These are phyloP conservation scores for Didymella segeticola DNA, from an alignment of 2,329 filamentous ascomycete species.

Conservation along the genomic window DNA sequence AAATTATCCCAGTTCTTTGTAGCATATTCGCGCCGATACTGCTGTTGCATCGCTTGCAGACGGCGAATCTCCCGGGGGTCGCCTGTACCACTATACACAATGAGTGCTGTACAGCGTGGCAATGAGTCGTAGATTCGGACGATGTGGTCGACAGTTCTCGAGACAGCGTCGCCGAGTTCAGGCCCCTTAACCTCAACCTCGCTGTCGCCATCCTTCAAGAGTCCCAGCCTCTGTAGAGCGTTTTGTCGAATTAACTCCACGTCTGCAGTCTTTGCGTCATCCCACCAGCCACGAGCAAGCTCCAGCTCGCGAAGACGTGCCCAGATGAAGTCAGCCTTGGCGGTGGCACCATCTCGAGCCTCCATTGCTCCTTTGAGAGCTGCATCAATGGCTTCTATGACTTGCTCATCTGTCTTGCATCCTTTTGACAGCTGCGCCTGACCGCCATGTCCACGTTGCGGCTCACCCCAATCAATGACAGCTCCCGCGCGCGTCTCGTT, in stretches of 20 bases:
- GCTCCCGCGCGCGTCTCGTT: conserved; percentile 61
- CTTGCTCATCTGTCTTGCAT: conserved; percentile 63
- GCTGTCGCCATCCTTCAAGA: conserved; percentile 23
- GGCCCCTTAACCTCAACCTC: conserved; percentile 31
- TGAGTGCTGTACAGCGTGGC: conserved; percentile 65
- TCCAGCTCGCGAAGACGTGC: conserved; percentile 68
- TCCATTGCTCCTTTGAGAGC: conserved; percentile 58
- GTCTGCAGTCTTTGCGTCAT: conserved; percentile 54
- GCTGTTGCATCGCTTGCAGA: conserved; percentile 63
- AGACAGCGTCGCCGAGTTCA: conserved; percentile 55
- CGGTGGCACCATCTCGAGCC: conserved; percentile 52
- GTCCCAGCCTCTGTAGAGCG: conserved; percentile 35
- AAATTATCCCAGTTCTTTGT: conserved; percentile 69
- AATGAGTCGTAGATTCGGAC: conserved; percentile 61
- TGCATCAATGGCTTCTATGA: conserved; percentile 63
- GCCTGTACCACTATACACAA: conserved; percentile 70
- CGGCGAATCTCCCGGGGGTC: conserved; percentile 65
- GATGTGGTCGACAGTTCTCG: conserved; percentile 60
- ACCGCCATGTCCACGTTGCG: conserved; percentile 65
- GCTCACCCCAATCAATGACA: conserved; percentile 89
- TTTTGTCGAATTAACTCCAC: conserved; percentile 38
- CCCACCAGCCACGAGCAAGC: conserved; percentile 66
- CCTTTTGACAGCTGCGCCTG: conserved; percentile 63
- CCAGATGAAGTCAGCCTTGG: conserved; percentile 69
- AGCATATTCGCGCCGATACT: conserved; percentile 63